Percentiles rank a stretch among this genome's conserved stretches.
Conservation (phyloP, 2,329 filamentous ascomycete species). For the Botrytis pseudocinerea region DNA sequence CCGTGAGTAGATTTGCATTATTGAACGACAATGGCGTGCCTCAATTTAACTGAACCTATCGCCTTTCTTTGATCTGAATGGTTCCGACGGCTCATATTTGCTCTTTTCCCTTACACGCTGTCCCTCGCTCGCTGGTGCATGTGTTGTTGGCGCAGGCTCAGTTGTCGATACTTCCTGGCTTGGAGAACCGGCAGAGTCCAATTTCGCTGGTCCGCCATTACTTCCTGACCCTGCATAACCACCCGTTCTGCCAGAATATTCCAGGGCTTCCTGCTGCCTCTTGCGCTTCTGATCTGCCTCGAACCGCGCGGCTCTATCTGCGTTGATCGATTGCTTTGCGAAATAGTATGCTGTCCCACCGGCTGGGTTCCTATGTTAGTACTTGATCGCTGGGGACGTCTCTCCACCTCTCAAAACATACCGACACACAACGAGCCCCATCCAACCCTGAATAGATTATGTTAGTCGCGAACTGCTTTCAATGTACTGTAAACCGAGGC, state of each 20-base stretch:
- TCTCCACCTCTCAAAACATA: constrained; percentile 47
- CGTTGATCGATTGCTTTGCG: constrained; percentile 92
- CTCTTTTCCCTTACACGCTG: constrained; percentile 73
- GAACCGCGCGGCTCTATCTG: constrained; percentile 73
- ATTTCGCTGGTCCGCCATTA: constrained; percentile 55
- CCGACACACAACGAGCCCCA: constrained; percentile 88
- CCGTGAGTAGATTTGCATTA: not conserved
- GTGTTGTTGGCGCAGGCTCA: constrained; percentile 84
- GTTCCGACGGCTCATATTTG: constrained; percentile 81
- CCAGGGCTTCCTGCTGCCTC: constrained; percentile 56
- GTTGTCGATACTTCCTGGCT: constrained; percentile 64
- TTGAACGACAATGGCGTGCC: not conserved
- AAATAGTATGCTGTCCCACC: constrained; percentile 94
- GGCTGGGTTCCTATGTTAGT: constrained; percentile 50
- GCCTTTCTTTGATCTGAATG: constrained; percentile 77
- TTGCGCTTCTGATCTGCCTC: constrained; percentile 63
- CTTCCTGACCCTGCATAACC: constrained; percentile 39
- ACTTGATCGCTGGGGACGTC: constrained; percentile 21
- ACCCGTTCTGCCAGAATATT: constrained; percentile 46
- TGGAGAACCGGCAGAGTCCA: constrained; percentile 60
- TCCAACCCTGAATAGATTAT: constrained; percentile 64
- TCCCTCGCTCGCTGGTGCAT: constrained; percentile 71
- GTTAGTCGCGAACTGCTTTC: constrained; percentile 30
- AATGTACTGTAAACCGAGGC: constrained; percentile 18
- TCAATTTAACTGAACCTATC: constrained; percentile 72